A percentile compares a stretch with the other conserved stretches of the same genome.
Conservation (phyloP, 768 basidiomycete species). For the Lyophyllum shimeji region DNA sequence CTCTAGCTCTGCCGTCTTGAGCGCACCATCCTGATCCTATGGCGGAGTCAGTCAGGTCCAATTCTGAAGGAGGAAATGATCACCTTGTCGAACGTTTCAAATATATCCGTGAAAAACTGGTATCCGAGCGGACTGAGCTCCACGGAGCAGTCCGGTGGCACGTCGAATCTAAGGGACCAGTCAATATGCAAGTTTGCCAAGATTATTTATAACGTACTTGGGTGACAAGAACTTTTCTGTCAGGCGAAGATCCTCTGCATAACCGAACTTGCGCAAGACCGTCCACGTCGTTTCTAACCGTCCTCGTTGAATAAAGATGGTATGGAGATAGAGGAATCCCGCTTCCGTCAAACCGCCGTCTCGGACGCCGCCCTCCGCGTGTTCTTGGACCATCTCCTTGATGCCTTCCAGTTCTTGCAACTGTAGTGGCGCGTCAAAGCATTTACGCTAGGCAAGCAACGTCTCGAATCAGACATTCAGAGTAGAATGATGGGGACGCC, state of each 20-base stretch:
- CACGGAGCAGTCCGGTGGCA: conserved; percentile 90
- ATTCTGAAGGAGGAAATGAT: neutral
- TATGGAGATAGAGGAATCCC: conserved; percentile 93
- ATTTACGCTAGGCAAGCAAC: conserved; percentile 67
- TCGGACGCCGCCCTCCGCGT: conserved; percentile 72
- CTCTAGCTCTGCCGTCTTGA: conserved; percentile 79
- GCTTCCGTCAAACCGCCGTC: conserved; percentile 85
- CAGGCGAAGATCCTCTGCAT: conserved; percentile 90
- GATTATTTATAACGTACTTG: conserved; percentile 56
- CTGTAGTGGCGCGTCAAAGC: conserved; percentile 92
- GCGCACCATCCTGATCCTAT: conserved; percentile 93
- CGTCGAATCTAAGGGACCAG: conserved; percentile 71
- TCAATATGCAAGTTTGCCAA: conserved; percentile 7
- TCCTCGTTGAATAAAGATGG: conserved; percentile 94
- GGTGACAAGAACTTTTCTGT: conserved; percentile 87
- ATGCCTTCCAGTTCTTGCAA: conserved; percentile 95
- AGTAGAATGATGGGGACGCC: conserved; percentile 14
- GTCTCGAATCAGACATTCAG: conserved; percentile 2
- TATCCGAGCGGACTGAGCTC: conserved; percentile 94
- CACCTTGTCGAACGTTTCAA: conserved; percentile 93
- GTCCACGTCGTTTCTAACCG: conserved; percentile 98
- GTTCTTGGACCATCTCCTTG: conserved; percentile 83
- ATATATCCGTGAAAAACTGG: conserved; percentile 96
- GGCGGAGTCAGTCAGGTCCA: neutral
- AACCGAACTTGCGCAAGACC: conserved; percentile 91